A percentile compares a stretch with the other conserved stretches of the same genome.
Evolutionary conservation across 2,329 filamentous ascomycete genomes (phyloP).

Genomic region (Clathrospora elynae): DNA sequence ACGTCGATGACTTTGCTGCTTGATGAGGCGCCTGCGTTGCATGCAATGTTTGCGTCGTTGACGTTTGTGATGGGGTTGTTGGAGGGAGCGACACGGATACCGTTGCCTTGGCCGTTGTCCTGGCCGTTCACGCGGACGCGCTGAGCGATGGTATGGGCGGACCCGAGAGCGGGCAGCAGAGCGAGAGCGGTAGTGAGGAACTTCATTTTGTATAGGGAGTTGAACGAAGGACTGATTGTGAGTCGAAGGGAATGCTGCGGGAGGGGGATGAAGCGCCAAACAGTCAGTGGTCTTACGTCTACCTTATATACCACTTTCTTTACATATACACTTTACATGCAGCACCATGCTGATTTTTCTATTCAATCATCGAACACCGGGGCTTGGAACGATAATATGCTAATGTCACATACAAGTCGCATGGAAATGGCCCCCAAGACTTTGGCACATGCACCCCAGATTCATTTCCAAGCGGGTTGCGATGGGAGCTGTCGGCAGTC

Average conservation of each 20-base stretch:
- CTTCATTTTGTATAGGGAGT: constrained; percentile 33
- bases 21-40: constrained; percentile 51
- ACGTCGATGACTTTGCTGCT: constrained; percentile 54
- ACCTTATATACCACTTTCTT: constrained; percentile 17
- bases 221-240: not conserved
- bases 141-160: constrained; percentile 54
- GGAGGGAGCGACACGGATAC: constrained; percentile 56
- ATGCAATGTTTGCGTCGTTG: constrained; percentile 54
- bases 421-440: constrained; percentile 7
- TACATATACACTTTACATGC: not conserved
- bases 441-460: constrained; percentile 16
- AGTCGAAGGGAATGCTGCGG: not conserved
- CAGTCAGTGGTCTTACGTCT: not conserved
- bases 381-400: constrained; percentile 14
- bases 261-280: constrained; percentile 3
- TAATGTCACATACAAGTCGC: constrained; percentile 14
- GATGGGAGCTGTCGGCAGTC: constrained; percentile 3
- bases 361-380: constrained; percentile 10
- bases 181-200: constrained; percentile 31
- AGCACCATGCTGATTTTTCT: constrained; percentile 4
- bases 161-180: constrained; percentile 40
- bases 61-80: constrained; percentile 60
- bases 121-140: constrained; percentile 47
- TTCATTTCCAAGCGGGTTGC: constrained; percentile 1
- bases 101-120: constrained; percentile 57